These are phyloP conservation scores for Boletus coccyginus DNA, from an alignment of 768 basidiomycete genomes.

Conservation along the genomic window DNA sequence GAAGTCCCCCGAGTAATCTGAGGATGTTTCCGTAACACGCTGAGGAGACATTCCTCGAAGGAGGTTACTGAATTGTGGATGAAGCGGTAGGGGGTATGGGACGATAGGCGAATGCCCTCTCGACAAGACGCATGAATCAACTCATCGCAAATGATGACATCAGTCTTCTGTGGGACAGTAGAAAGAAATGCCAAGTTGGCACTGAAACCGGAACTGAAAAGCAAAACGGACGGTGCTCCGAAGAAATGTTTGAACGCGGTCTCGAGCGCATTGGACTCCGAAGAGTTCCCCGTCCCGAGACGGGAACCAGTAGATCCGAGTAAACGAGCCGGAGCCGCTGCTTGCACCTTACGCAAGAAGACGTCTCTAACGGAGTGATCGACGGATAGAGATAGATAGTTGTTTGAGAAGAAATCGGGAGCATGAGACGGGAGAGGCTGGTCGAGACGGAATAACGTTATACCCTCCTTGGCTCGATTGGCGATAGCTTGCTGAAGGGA, in stretches of 20 bases:
- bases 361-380: constrained; percentile 30
- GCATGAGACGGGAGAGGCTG: constrained; percentile 18
- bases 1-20: constrained; percentile 22
- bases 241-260: constrained; percentile 11
- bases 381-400: constrained; percentile 47
- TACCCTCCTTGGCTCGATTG: constrained; percentile 3
- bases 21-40: constrained; percentile 22
- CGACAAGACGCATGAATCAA: constrained; percentile 50
- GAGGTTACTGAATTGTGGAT: constrained; percentile 43
- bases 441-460: constrained; percentile 12
- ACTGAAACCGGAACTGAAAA: constrained; percentile 53
- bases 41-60: constrained; percentile 31
- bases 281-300: constrained; percentile 41
- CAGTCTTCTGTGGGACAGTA: constrained; percentile 41
- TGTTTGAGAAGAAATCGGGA: constrained; percentile 45
- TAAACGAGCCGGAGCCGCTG: constrained; percentile 18
- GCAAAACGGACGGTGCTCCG: constrained; percentile 39
- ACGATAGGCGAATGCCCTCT: constrained; percentile 47
- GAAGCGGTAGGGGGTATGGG: constrained; percentile 34
- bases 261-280: constrained; percentile 14
- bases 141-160: constrained; percentile 53
- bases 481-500: constrained; percentile 17
- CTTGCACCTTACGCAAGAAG: constrained; percentile 32
- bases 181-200: constrained; percentile 52
- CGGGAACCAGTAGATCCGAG: constrained; percentile 52